phyloP scores from a whole-genome alignment of 805 yeast species.

The Sporopachydermia lactativora region DNA sequence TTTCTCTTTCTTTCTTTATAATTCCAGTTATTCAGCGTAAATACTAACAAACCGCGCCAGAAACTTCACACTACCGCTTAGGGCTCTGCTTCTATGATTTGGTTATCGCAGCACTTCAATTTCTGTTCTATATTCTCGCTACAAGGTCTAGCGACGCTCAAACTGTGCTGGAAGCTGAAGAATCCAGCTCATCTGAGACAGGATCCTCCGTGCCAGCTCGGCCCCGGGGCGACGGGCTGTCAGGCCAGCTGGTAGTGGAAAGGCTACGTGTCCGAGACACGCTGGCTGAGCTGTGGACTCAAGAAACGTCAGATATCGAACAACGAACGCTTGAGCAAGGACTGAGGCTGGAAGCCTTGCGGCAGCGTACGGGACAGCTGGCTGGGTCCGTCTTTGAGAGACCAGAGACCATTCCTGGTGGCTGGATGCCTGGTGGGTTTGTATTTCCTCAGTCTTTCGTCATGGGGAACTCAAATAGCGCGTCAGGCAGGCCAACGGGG shows the following conservation, averaged over 20 bases:
- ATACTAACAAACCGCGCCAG: background rate
- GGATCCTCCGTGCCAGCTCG: background rate
- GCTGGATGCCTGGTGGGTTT: background rate
- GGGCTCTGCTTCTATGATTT: background rate
- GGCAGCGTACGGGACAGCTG: background rate
- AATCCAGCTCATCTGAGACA: no score
- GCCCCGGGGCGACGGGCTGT: slow-evolving; percentile 1
- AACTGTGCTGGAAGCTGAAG: no score
- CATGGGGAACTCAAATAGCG: no score
- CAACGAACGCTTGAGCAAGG: background rate
- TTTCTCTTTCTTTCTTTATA: no score
- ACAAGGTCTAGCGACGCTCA: no score
- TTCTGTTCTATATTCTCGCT: background rate
- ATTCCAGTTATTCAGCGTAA: no score
- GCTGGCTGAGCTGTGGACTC: background rate
- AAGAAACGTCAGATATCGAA: background rate
- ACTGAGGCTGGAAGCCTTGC: background rate
- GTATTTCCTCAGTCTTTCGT: no score
- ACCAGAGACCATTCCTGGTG: background rate
- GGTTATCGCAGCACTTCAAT: background rate
- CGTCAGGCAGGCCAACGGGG: no score
- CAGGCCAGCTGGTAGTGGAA: background rate
- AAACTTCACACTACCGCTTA: background rate
- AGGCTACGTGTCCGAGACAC: background rate
- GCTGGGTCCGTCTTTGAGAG: background rate